Evolutionary conservation across 768 basidiomycete species (phyloP), one percentile per base, ranked within the genome.

Genomic region (Calocybe cyanea): DNA sequence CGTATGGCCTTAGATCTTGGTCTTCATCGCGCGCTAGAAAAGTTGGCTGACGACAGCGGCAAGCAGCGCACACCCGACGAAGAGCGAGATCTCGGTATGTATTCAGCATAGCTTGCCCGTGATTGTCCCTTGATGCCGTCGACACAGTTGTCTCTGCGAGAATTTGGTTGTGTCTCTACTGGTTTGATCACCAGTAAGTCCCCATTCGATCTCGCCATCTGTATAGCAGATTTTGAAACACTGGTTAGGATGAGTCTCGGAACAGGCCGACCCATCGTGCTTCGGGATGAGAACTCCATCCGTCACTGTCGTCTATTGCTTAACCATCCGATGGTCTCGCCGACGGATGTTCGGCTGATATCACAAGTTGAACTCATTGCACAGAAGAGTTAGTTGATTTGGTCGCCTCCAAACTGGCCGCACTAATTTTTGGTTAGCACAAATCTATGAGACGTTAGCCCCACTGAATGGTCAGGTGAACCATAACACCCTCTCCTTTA

Each of bases 1-100:
- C 82, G 94, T 42, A 95, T 95, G 91, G 92, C 91, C 17, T 70
- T 95, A 43, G 93, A 96, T 61, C 83, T 97, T 42, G 92, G 93
- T 24, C 74, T 97, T 17, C 92, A 97, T 62, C 84, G 89, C 35
- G 94, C 94, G 8, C 66, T 96, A 35, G 92, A 95, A 60, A 95
- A 92, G 62, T 76, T 97, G 7, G 88, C 86, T 1, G 89, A 94
- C 41, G 79, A 80, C 25, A 73, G 63, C 35, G 77, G 69, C n/a
- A 86, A 83, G 61, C 75, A 78, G 49, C 72, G 83, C 18, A 72
- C 82, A 23, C 78, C 88, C 46, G 90, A 93, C 51, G 86, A 90
- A 58, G 92, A 97, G 63, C 71, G 92, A 45, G 85, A 95, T 59
- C 74, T 95, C 28, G 85, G 89, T 88, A 70, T 48, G 70, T 60